Evolutionary conservation across 2,329 filamentous ascomycete genomes (phyloP).

Genomic region (Pseudomassariella vexata): DNA sequence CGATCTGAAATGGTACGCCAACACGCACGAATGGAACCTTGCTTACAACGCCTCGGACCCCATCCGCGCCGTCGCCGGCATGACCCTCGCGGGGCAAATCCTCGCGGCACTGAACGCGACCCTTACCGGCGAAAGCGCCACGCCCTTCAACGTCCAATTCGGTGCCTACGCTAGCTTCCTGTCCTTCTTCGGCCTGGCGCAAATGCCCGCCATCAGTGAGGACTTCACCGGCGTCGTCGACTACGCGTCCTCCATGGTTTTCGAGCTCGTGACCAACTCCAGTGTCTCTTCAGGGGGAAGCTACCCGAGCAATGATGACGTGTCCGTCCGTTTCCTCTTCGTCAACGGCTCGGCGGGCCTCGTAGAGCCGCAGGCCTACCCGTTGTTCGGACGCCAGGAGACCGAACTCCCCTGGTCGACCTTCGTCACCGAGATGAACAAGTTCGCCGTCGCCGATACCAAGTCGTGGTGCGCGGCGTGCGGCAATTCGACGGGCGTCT

Average conservation of each 20-base stretch:
- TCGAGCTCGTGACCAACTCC: slow-evolving; percentile 63
- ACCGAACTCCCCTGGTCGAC: slow-evolving; percentile 59
- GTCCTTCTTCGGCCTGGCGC: slow-evolving; percentile 56
- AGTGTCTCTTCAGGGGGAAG: slow-evolving; percentile 26
- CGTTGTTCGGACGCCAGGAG: slow-evolving; percentile 54
- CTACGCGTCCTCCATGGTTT: slow-evolving; percentile 76
- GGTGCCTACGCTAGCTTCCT: slow-evolving; percentile 58
- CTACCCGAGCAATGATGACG: slow-evolving; percentile 44
- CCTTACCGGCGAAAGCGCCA: slow-evolving; percentile 30
- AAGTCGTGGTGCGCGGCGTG: slow-evolving; percentile 69
- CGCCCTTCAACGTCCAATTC: slow-evolving; percentile 47
- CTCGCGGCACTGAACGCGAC: slow-evolving; percentile 46
- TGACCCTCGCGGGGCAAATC: slow-evolving; percentile 51
- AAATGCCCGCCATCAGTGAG: slow-evolving; percentile 41
- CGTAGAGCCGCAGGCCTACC: slow-evolving; percentile 46
- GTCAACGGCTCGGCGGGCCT: slow-evolving; percentile 49
- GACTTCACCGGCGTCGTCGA: slow-evolving; percentile 75
- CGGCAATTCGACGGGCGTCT: slow-evolving; percentile 64
- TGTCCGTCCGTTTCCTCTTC: slow-evolving; percentile 57
- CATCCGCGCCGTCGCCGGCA: slow-evolving; percentile 51
- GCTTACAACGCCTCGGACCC: slow-evolving; percentile 74
- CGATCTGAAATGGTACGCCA: slow-evolving; percentile 68
- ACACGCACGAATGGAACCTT: slow-evolving; percentile 74
- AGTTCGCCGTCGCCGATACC: slow-evolving; percentile 61
- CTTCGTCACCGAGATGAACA: slow-evolving; percentile 58